Conservation (phyloP, 2,329 filamentous ascomycete genomes). For the Trichothecium roseum region DNA sequence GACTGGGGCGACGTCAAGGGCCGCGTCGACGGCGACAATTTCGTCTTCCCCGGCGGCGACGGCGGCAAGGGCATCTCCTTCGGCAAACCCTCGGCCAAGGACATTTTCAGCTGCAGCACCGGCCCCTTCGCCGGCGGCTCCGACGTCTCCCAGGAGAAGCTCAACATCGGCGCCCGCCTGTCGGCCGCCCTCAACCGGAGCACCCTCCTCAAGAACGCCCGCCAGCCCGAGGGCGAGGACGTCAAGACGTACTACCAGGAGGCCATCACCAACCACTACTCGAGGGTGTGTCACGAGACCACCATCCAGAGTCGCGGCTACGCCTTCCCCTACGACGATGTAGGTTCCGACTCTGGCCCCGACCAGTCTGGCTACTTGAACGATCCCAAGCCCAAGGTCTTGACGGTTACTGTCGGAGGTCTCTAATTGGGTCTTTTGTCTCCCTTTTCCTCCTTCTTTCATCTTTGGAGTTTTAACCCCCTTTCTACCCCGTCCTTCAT, state of each 20-base stretch:
- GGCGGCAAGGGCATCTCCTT: slow-evolving; percentile 31
- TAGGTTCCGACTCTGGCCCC: slow-evolving; percentile 27
- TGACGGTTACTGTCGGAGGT: slow-evolving; percentile 4
- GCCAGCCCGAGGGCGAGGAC: slow-evolving; percentile 41
- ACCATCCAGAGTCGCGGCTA: slow-evolving; percentile 53
- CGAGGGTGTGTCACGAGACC: slow-evolving; percentile 51
- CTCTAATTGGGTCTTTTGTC: background rate
- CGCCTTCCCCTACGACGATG: slow-evolving; percentile 64
- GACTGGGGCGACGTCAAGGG: slow-evolving; percentile 38
- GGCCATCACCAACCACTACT: slow-evolving; percentile 54
- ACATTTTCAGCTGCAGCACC: slow-evolving; percentile 43
- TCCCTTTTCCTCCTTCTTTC: background rate
- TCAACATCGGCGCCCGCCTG: slow-evolving; percentile 61
- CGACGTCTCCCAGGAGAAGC: slow-evolving; percentile 33
- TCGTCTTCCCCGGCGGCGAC: slow-evolving; percentile 27
- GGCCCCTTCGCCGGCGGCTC: slow-evolving; percentile 43
- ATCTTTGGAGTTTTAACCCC: no score
- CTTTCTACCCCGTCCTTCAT: no score
- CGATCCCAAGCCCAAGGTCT: slow-evolving; percentile 3
- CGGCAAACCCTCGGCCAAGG: slow-evolving; percentile 32
- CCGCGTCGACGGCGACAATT: slow-evolving; percentile 22
- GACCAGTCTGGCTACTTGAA: slow-evolving; percentile 4
- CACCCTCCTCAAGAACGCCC: slow-evolving; percentile 45
- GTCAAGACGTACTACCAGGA: slow-evolving; percentile 42
- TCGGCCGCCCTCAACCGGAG: slow-evolving; percentile 67